A percentile compares a stretch with the other conserved stretches of the same genome.
Evolutionary conservation across 768 basidiomycete genomes (phyloP).

Genomic region (Gloeophyllum trabeum): DNA sequence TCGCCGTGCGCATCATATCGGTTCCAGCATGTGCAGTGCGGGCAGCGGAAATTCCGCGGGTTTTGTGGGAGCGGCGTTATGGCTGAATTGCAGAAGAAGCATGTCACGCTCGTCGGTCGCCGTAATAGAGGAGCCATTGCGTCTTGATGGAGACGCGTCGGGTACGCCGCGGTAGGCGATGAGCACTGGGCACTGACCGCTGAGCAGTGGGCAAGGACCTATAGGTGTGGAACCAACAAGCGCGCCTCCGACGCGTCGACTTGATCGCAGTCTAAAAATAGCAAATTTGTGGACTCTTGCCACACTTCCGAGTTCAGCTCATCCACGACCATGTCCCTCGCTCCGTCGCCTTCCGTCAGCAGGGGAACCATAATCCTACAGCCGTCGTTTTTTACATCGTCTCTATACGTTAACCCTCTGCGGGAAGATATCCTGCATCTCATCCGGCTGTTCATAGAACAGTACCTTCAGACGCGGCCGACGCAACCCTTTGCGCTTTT

Average conservation of each 20-base stretch:
- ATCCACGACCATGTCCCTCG: constrained; percentile 23
- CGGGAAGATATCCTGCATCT: constrained; percentile 54
- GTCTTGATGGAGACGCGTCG: too few species aligned
- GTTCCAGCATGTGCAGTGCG: constrained; percentile 65
- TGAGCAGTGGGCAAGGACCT: background rate
- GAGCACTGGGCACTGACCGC: background rate
- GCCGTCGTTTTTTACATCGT: constrained; percentile 71
- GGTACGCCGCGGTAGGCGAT: too few species aligned
- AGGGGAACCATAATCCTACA: constrained; percentile 59
- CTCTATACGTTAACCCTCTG: constrained; percentile 52
- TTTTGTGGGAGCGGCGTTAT: constrained; percentile 30
- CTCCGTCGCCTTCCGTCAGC: constrained; percentile 42
- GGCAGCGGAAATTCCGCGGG: constrained; percentile 50
- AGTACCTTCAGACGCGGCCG: constrained; percentile 22
- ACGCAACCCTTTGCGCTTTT: constrained; percentile 54
- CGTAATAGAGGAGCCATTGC: constrained; percentile 34
- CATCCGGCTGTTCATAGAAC: constrained; percentile 38
- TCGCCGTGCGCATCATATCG: constrained; percentile 61
- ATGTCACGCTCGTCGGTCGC: constrained; percentile 37
- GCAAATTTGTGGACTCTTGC: background rate
- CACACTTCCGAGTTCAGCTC: background rate
- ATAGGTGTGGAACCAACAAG: background rate
- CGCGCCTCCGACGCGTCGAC: background rate
- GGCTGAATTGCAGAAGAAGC: constrained; percentile 61
- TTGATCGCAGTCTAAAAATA: background rate